phyloP scores from a whole-genome alignment of 2,329 filamentous ascomycete genomes.

The Elsinoe australis region DNA sequence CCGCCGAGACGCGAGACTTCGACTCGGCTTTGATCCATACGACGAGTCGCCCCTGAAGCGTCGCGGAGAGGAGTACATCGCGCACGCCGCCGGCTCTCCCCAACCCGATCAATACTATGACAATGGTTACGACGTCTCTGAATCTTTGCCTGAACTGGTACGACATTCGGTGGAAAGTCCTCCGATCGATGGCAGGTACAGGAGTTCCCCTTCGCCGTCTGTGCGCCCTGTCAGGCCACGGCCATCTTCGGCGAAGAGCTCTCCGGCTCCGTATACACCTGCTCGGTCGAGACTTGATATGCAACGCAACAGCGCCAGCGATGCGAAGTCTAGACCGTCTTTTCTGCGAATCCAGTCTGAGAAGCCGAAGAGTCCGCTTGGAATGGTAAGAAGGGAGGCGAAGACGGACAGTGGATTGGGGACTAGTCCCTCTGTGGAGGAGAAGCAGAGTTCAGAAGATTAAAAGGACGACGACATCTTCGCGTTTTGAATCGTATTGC shows the following conservation, averaged over 20 bases:
- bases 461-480: neutral
- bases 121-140: neutral
- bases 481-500: too few relatives aligned
- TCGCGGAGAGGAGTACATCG: conserved; percentile 58
- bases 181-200: neutral
- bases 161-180: conserved; percentile 2
- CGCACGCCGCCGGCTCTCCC: conserved; percentile 28
- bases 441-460: neutral
- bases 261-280: neutral
- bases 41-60: conserved; percentile 62
- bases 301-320: conserved; percentile 9
- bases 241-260: conserved; percentile 3
- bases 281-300: neutral
- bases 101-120: conserved; percentile 1
- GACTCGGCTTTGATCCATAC: conserved; percentile 65
- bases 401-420: conserved; percentile 17
- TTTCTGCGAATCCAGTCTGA: conserved; percentile 16
- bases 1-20: conserved; percentile 51
- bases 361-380: conserved; percentile 19
- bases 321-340: neutral
- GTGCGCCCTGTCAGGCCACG: neutral
- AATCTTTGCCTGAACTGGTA: neutral
- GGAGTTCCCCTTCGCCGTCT: conserved; percentile 4
- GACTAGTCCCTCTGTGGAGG: conserved; percentile 11
- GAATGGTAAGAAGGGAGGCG: conserved; percentile 2